A percentile compares a stretch with the other conserved stretches of the same genome.
phyloP scores from a whole-genome alignment of 1,284 basidiomycete species.

The Neolentinus lepideus region DNA sequence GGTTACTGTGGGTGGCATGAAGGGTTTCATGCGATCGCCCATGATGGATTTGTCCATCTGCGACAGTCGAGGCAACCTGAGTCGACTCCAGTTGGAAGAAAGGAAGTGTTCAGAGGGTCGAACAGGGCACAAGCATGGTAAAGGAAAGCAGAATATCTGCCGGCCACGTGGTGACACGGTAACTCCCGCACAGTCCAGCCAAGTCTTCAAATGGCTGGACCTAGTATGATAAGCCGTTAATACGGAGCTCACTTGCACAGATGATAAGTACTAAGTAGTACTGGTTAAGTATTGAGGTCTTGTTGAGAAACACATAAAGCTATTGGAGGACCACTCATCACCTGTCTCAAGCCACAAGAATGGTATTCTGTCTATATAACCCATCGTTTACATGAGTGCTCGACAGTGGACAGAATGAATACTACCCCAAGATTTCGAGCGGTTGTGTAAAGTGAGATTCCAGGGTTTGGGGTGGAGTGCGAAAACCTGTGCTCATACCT shows the following conservation, averaged over 20 bases:
- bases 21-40: background rate
- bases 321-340: no score
- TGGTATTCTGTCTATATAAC: no score
- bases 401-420: no score
- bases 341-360: no score
- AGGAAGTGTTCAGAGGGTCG: background rate
- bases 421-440: no score
- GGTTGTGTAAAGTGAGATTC: background rate
- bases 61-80: background rate
- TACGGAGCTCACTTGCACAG: no score
- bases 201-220: background rate
- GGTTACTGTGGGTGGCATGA: slow-evolving; percentile 19
- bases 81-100: background rate
- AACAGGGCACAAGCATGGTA: background rate
- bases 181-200: background rate
- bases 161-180: background rate
- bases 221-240: no score
- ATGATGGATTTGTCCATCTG: background rate
- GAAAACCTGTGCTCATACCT: no score
- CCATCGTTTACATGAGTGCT: no score
- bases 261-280: no score
- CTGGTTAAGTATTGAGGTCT: no score
- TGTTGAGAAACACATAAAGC: no score
- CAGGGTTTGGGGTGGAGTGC: background rate
- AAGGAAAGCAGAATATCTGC: background rate